Base-by-base conservation (phyloP, 1,284 basidiomycete species). In the Marasmius tenuissimus region DNA sequence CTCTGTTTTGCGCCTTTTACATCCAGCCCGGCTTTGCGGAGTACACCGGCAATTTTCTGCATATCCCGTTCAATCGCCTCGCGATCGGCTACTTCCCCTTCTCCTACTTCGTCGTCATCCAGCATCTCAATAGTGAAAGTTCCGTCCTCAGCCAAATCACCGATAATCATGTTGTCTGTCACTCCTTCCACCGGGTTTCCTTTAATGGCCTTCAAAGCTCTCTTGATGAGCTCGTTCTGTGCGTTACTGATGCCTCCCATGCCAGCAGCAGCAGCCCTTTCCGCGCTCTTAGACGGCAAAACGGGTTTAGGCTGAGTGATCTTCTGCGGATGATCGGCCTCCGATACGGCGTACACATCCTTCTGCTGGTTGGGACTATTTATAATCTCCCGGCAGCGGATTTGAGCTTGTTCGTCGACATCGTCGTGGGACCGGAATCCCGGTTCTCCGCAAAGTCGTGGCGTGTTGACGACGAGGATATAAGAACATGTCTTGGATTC, bases 401-500 rank as follows among this genome's bases (percentile, higher is more conserved):
- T 88, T 67, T 80, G 77, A 27, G 86, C 80, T 68, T 92, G 88
- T 61, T 88, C 86, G 57, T 80, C 82, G 49, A 81, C 77, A 65
- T 93, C 89, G 56, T 81, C 80, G 53, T 82, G 85, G 51, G 91
- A 91, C 72, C 84, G 88, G 79, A 98, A 98, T 8, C 94, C 93
- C 12, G 94, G 94, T 70, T 96, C 89, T 60, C 88, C 87, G 71
- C 96, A 98, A 22, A 98, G 82, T 61, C 94, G 89, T 37, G 96
- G 95, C 0, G 94, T 96, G 73, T 97, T 91, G 62, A 98, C 89
- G 66, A 97, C 91, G 61, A 98, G 81, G 55, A 97, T 87, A 73
- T 98, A 97, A 68, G 91, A 88, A 75, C 96, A 93, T 35, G 89
- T 96, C 71, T 91, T 91, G 20, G 93, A 85, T 79, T 98, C 96